Evolutionary conservation across 2,329 filamentous ascomycete genomes (phyloP), one percentile per base, ranked within the genome.

Genomic region (Diaporthe eres): DNA sequence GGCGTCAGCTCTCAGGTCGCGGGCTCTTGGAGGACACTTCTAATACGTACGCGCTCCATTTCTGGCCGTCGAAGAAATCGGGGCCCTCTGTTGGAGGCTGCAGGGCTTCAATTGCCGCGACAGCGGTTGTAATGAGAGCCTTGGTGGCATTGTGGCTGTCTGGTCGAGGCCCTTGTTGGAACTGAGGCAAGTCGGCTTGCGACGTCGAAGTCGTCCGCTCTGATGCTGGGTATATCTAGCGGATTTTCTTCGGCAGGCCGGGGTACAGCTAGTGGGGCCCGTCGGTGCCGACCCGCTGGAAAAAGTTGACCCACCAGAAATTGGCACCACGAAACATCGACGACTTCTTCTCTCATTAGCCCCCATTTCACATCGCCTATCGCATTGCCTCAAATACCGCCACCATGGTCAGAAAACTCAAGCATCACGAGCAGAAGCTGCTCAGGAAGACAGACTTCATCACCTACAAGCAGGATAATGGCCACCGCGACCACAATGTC

Each of bases 381-480:
- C 31, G 19, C 17, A 22, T 25, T 37, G 34, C 42, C 22, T 17
- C 63, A 70, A 57, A 57, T 71, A 37, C 55, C 49, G 76, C 61
- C 83, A 90, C 79, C 34, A 98, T 98, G 97, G 95, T 98, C 80
- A 94, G 97, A 81, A 95, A 98, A 88, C 92, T 99, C 83, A 98
- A 98, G 87, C 92, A 98, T 86, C 96, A 98, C 86, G 97, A 99
- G 92, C 92, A 97, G 84, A 97, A 97, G 90, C 94, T 98, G 83
- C 91, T 98, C 81, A 96, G 96, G 83, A 91, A 91, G 85, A 95
- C 97, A 85, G 96, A 99, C 87, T 98, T 99, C 86, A 93, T 96
- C 84, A 97, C 94, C 82, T 98, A 96, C 89, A 97, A 97, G 86
- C 92, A 92, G 82, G 96, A 98, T 87, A 91, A 93, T 82, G 90